Conservation (phyloP, 495 filamentous ascomycete species). For the Entonaema liquescens region DNA sequence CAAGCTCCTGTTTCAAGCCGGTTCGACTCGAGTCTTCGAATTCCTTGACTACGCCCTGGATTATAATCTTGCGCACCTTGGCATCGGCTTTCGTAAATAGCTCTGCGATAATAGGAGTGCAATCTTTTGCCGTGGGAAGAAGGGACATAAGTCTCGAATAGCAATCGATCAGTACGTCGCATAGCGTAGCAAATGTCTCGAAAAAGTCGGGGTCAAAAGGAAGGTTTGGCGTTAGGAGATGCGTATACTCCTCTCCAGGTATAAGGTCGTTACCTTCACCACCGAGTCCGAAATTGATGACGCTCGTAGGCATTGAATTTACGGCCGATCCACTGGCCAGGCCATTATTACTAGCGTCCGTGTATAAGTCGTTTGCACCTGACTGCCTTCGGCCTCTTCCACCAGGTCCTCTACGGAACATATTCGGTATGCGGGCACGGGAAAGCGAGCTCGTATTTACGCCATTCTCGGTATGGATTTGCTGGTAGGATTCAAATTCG, state of each 20-base stretch:
- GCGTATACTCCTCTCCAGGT: constrained; percentile 82
- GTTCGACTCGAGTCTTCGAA: constrained; percentile 87
- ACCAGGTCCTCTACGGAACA: constrained; percentile 80
- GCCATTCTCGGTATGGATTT: constrained; percentile 81
- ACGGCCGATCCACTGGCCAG: constrained; percentile 44
- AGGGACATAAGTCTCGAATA: constrained; percentile 81
- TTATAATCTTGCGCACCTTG: constrained; percentile 83
- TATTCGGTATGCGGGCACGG: constrained; percentile 80
- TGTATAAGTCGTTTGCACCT: constrained; percentile 67
- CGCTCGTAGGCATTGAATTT: constrained; percentile 46
- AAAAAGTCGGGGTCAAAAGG: constrained; percentile 98
- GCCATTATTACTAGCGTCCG: constrained; percentile 62
- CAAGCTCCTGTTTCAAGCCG: constrained; percentile 79
- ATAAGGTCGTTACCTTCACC: constrained; percentile 59
- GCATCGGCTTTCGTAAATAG: constrained; percentile 90
- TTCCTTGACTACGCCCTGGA: constrained; percentile 84
- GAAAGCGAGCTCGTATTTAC: constrained; percentile 73
- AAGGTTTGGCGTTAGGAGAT: constrained; percentile 88
- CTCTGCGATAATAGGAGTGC: constrained; percentile 72
- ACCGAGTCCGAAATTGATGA: constrained; percentile 55
- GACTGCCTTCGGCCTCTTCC: constrained; percentile 76
- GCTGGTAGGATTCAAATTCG: constrained; percentile 94
- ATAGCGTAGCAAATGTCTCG: constrained; percentile 95
- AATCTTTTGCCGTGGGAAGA: constrained; percentile 70
- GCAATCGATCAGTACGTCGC: constrained; percentile 92